Evolutionary conservation across 768 basidiomycete genomes (phyloP).

Genomic region (Suillus brevipes): DNA sequence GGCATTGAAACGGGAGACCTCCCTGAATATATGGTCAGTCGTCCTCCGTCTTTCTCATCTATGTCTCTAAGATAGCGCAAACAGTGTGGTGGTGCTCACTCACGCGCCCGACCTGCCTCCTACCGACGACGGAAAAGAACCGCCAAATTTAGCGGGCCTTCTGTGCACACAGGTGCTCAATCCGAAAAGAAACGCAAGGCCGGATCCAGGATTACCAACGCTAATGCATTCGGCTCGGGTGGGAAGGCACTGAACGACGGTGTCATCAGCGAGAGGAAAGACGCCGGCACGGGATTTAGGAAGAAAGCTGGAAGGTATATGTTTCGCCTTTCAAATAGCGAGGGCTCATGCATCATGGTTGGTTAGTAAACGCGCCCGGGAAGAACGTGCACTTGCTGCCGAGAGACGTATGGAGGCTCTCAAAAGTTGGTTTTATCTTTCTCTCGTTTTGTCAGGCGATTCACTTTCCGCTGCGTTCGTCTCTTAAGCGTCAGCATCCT

Average conservation of each 20-base stretch:
- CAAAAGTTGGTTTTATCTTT: constrained; percentile 34
- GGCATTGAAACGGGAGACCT: constrained; percentile 57
- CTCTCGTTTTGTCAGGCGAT: constrained; percentile 9
- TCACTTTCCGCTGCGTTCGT: background rate
- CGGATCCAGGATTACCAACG: constrained; percentile 64
- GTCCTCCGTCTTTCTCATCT: background rate
- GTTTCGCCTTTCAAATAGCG: background rate
- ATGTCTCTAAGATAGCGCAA: constrained; percentile 1
- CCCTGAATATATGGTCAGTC: constrained; percentile 74
- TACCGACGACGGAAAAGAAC: constrained; percentile 39
- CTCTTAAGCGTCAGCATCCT: constrained; percentile 3
- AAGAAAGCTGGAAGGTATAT: constrained; percentile 68
- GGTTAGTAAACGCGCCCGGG: constrained; percentile 72
- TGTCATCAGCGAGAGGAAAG: constrained; percentile 36
- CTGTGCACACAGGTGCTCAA: constrained; percentile 59
- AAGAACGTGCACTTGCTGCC: constrained; percentile 75
- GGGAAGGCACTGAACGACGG: constrained; percentile 54
- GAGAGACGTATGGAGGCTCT: constrained; percentile 58
- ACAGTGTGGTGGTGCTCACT: constrained; percentile 81
- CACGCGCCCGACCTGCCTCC: constrained; percentile 54
- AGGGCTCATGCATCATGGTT: constrained; percentile 1
- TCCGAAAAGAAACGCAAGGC: constrained; percentile 70
- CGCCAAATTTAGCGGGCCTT: constrained; percentile 38
- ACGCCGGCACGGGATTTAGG: constrained; percentile 61
- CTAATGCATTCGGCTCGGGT: constrained; percentile 57